Percentiles rank a stretch among this genome's conserved stretches.
Conservation (phyloP, 2,329 filamentous ascomycete genomes). For the Fusarium marasasianum region DNA sequence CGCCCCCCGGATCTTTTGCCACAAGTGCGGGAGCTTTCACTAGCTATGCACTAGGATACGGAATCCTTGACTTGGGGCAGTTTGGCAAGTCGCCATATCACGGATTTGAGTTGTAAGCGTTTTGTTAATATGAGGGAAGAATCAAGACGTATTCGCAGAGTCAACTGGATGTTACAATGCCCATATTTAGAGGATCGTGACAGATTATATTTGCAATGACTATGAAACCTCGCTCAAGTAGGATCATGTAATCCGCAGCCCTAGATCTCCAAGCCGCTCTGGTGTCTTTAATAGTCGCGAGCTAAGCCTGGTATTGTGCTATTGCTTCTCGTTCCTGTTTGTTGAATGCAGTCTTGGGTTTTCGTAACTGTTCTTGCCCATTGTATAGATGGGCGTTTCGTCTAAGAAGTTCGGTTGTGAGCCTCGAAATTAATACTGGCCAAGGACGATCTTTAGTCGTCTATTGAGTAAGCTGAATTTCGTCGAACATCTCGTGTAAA, state of each 20-base stretch:
- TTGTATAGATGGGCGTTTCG: background rate
- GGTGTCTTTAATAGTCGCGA: background rate
- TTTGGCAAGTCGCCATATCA: background rate
- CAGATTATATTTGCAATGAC: background rate
- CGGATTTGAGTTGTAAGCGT: background rate
- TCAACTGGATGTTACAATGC: background rate
- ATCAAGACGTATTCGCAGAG: background rate
- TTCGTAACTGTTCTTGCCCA: background rate
- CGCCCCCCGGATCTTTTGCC: background rate
- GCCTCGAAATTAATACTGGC: background rate
- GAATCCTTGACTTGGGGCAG: background rate
- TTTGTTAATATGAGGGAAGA: background rate
- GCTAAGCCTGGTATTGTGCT: background rate
- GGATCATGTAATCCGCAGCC: background rate
- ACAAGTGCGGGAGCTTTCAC: background rate
- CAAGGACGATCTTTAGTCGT: background rate
- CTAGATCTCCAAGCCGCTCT: background rate
- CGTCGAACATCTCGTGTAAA: background rate
- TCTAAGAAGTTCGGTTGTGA: background rate
- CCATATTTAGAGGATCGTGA: background rate
- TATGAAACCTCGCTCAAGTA: background rate
- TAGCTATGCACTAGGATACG: background rate
- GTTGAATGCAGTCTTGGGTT: background rate
- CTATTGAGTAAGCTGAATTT: background rate
- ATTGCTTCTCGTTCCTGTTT: background rate